Base-by-base conservation (phyloP, 75 land plant species). In the Selaginella moellendorffii region DNA sequence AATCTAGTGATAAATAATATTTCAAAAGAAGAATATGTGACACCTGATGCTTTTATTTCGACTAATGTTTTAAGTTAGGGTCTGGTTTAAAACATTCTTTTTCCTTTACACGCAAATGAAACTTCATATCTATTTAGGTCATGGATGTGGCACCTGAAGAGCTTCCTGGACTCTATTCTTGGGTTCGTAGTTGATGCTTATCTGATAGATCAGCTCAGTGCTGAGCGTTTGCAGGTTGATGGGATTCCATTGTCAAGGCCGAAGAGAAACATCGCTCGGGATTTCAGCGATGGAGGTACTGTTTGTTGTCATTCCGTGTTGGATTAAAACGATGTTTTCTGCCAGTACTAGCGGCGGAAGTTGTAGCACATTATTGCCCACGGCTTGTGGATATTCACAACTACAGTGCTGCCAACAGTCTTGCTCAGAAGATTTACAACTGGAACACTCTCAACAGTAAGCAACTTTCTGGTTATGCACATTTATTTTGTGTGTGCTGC, bases 201-300 rank as follows among this genome's bases (percentile, higher is more conserved):
- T 19, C 66, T 2, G 28, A 5, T 26, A 21, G 30, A 26, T 54
- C 36, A 56, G n/a, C n/a, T n/a, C n/a, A n/a, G n/a, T n/a, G n/a
- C n/a, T n/a, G 29, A 65, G 18, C 24, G n/a, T 20, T 2, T 18
- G 29, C 68, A 75, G 77, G 72, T 75, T 70, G 77, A 75, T 52
- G 74, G 77, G 25, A 75, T 75, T 31, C 77, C 77, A 19, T 66
- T 75, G 26, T 75, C 77, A 70, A 65, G 77, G 63, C 77, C 77
- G 5, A 75, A 75, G 64, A 70, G 77, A 18, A 75, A 75, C 58
- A 75, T 75, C 54, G 66, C 73, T 27, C 67, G 77, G 53, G 77
- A 75, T 61, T 75, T 75, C 54, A 75, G 77, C 26, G 77, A 75
- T 75, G 77, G 67, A 66, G 77, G 77, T 75, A 28, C 20, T 30